Conservation (phyloP, 2,329 filamentous ascomycete genomes). For the Exophiala oligosperma region DNA sequence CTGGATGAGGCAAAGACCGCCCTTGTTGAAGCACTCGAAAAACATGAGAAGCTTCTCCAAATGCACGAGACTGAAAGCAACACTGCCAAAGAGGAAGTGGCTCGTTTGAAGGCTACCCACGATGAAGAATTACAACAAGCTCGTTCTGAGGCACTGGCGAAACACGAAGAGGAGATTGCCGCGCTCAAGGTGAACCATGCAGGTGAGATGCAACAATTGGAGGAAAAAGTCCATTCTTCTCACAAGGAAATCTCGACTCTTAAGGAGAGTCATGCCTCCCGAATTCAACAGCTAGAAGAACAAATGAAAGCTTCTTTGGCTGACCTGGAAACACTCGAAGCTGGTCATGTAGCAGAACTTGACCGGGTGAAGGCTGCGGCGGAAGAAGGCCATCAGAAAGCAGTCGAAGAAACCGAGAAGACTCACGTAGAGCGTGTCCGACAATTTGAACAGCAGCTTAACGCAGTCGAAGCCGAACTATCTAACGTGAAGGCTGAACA, state of each 20-base stretch:
- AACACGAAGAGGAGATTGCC: conserved; percentile 11
- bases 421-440: conserved; percentile 12
- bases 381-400: conserved; percentile 12
- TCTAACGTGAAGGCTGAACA: conserved; percentile 30
- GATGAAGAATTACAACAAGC: conserved; percentile 11
- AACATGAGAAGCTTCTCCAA: conserved; percentile 10
- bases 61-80: conserved; percentile 2
- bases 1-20: conserved; percentile 12
- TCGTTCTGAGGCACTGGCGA: conserved; percentile 5
- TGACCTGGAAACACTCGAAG: conserved; percentile 19
- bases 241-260: conserved; percentile 11
- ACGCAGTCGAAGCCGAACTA: conserved; percentile 14
- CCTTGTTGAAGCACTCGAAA: conserved; percentile 3
- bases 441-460: conserved; percentile 18
- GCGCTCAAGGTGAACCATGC: conserved; percentile 6
- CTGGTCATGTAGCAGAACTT: conserved; percentile 20
- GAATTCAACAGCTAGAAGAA: conserved; percentile 30
- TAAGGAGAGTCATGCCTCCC: conserved; percentile 34
- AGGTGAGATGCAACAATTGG: conserved; percentile 12
- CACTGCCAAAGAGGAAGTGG: conserved; percentile 13
- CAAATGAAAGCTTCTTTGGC: conserved; percentile 21
- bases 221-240: conserved; percentile 2
- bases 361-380: conserved; percentile 19
- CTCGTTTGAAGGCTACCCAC: conserved; percentile 16
- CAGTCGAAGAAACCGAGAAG: conserved; percentile 16